Conservation (phyloP, 164 flowering plant species). For the Tinospora cordifolia region DNA sequence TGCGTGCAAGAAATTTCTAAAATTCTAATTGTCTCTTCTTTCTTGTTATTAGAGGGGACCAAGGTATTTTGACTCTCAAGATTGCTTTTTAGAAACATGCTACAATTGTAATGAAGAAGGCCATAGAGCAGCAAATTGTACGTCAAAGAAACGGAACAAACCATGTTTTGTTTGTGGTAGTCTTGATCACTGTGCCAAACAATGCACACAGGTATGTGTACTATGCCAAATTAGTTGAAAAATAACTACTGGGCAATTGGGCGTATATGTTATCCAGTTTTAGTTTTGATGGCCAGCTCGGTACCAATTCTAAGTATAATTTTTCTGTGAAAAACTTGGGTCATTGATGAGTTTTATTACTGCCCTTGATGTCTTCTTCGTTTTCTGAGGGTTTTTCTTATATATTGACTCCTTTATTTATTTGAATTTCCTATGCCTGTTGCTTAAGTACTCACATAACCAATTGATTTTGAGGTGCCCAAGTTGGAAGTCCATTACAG, state of each 20-base stretch:
- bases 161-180: conserved; percentile 96
- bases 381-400: too few relatives aligned
- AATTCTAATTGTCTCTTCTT: conserved; percentile 4
- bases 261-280: background rate
- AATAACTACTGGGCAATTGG: background rate
- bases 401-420: too few relatives aligned
- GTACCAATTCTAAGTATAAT: background rate
- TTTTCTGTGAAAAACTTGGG: too few relatives aligned
- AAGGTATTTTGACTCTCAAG: conserved; percentile 64
- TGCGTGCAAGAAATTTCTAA: background rate
- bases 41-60: conserved; percentile 44
- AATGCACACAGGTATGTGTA: conserved; percentile 59
- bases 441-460: too few relatives aligned
- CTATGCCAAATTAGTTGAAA: background rate
- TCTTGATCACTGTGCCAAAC: conserved; percentile 58
- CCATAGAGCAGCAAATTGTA: conserved; percentile 42
- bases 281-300: background rate
- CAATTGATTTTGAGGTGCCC: background rate
- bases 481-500: background rate
- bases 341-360: too few relatives aligned
- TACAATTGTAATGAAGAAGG: conserved; percentile 59
- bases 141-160: conserved; percentile 37
- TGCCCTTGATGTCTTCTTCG: background rate
- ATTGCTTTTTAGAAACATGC: conserved; percentile 38
- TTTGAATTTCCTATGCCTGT: too few relatives aligned